A percentile compares a stretch with the other conserved stretches of the same genome.
Evolutionary conservation across 305 asterid genomes (phyloP).

Genomic region (Solanum hybrid): DNA sequence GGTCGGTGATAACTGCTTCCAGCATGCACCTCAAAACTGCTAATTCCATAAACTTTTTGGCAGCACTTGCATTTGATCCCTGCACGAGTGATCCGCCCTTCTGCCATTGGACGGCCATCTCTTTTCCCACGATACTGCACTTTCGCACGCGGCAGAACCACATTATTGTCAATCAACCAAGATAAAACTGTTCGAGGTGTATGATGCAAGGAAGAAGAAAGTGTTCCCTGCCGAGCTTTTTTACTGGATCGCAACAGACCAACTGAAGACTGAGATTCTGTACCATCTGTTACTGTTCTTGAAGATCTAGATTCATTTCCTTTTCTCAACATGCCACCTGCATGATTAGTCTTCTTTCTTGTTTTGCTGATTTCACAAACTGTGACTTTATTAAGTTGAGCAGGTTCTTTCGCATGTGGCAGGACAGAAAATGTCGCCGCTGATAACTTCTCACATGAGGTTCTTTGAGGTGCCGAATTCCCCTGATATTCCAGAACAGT

Average conservation of each 20-base stretch:
- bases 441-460: slow-evolving; percentile 8
- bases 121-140: slow-evolving; percentile 39
- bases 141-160: slow-evolving; percentile 44
- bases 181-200: slow-evolving; percentile 57
- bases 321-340: slow-evolving; percentile 17
- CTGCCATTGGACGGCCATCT: slow-evolving; percentile 20
- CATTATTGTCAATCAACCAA: slow-evolving; percentile 58
- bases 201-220: slow-evolving; percentile 37
- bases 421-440: slow-evolving; percentile 7
- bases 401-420: slow-evolving; percentile 19
- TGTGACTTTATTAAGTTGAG: slow-evolving; percentile 16
- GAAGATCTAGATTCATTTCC: slow-evolving; percentile 23
- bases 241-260: slow-evolving; percentile 32
- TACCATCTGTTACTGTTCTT: slow-evolving; percentile 18
- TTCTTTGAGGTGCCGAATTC: slow-evolving; percentile 4
- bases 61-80: slow-evolving; percentile 79
- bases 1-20: slow-evolving; percentile 42
- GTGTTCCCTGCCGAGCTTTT: slow-evolving; percentile 30
- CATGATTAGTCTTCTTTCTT: slow-evolving; percentile 25
- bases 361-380: slow-evolving; percentile 10
- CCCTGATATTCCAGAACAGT: slow-evolving; percentile 16
- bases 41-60: slow-evolving; percentile 30
- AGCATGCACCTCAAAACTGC: slow-evolving; percentile 52
- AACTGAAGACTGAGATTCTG: slow-evolving; percentile 24
- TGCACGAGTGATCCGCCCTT: slow-evolving; percentile 62